Evolutionary conservation across 495 filamentous ascomycete species (phyloP), one percentile per base, ranked within the genome.

Genomic region (Talaromyces liani): DNA sequence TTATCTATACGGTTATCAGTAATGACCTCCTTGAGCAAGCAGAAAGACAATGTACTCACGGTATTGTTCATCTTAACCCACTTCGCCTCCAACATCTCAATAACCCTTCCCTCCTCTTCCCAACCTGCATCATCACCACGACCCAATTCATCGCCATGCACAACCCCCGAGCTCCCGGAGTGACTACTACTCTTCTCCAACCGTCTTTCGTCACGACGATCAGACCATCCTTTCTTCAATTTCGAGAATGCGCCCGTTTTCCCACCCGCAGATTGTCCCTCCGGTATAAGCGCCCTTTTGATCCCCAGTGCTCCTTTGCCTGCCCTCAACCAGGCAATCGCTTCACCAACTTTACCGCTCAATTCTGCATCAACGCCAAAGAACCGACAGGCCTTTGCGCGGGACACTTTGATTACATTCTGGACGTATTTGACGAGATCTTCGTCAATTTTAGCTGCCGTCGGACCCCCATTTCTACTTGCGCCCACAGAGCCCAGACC

Each of bases 51-150:
- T 51, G 9, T 4, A 82, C 88, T 77, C 71, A 96, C 91, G 14
- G 90, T 95, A 76, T 97, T 91, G 72, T 98, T 98, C 77, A 90
- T 85, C 75, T 91, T 91, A 33, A 82, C 83, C 94, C 94, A 98
- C 72, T 96, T 97, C 56, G 79, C 80, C 71, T 96, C 88, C 61
- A 98, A 73, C 86, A 90, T 91, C 66, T 93, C 87, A 64, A 96
- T 80, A 1, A 97, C 89, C 56, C 90, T 79, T n/a, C 82, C 84
- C 74, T 98, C 94, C 69, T 97, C 94, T 20, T 89, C 72, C 65
- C 81, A 84, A 0, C 94, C 94, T 0, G 88, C 94, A 76, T 96
- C 91, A 56, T 87, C 79, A 0, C 93, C 93, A 82, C 92, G 91
- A 55, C 86, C 83, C 34, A 82, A 70, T 18, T 81, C 78, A 4